Percentiles rank a stretch among this genome's conserved stretches.
Conservation (phyloP, 2,329 filamentous ascomycete genomes). For the Xylariaceae sp. region DNA sequence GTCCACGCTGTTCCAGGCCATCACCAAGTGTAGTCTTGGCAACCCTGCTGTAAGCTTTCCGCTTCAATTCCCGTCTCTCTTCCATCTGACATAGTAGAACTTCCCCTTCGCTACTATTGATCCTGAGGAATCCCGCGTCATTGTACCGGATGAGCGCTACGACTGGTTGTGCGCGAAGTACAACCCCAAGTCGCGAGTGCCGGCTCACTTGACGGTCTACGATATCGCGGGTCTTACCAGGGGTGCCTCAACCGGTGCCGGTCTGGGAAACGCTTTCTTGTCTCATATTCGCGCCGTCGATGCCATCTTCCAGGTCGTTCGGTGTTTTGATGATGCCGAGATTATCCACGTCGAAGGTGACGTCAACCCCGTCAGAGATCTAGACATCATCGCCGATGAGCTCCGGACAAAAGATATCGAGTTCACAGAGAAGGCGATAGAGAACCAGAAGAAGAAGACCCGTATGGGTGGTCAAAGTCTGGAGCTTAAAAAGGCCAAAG, state of each 20-base stretch:
- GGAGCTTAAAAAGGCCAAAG: constrained; percentile 95
- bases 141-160: constrained; percentile 92
- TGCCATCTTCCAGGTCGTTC: constrained; percentile 95
- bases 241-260: constrained; percentile 93
- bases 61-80: constrained; percentile 26
- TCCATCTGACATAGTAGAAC: constrained; percentile 55
- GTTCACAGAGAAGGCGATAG: constrained; percentile 92
- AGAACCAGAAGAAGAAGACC: constrained; percentile 90
- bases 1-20: constrained; percentile 98
- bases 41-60: constrained; percentile 77
- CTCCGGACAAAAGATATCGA: constrained; percentile 97
- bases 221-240: constrained; percentile 96
- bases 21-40: constrained; percentile 94
- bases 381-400: constrained; percentile 96
- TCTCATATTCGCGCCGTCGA: constrained; percentile 98
- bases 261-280: constrained; percentile 95
- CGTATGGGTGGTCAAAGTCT: constrained; percentile 88
- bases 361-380: constrained; percentile 87
- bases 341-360: constrained; percentile 99
- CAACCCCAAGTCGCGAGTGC: constrained; percentile 95
- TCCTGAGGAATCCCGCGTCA: constrained; percentile 93
- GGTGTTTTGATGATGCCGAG: constrained; percentile 97
- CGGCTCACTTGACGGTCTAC: constrained; percentile 95
- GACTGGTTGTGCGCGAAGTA: constrained; percentile 96
- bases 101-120: constrained; percentile 99